These are phyloP conservation scores for Stachybotrys chartarum DNA, from an alignment of 2,329 filamentous ascomycete species.

Conservation along the genomic window DNA sequence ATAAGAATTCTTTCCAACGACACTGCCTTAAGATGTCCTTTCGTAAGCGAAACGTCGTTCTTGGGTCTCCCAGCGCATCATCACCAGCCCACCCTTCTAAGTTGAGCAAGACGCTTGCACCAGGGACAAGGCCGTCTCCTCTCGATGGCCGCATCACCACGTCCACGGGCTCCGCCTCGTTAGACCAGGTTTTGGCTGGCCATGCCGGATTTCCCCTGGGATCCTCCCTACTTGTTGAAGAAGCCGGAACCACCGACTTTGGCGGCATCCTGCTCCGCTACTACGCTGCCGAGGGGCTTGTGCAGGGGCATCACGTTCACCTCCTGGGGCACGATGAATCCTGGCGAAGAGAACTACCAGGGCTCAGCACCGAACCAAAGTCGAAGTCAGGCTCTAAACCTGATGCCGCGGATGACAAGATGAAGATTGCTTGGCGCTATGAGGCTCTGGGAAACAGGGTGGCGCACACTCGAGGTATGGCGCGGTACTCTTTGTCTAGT, in stretches of 20 bases:
- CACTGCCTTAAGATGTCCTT: slow-evolving; percentile 41
- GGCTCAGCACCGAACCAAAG: slow-evolving; percentile 41
- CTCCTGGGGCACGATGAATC: slow-evolving; percentile 71
- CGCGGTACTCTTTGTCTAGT: background rate
- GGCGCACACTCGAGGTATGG: slow-evolving; percentile 57
- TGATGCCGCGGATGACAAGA: slow-evolving; percentile 55
- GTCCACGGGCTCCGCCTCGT: slow-evolving; percentile 80
- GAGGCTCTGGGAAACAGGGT: slow-evolving; percentile 68
- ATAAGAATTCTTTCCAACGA: too few relatives aligned
- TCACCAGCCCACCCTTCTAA: slow-evolving; percentile 7
- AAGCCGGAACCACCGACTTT: slow-evolving; percentile 92
- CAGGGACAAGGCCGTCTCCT: slow-evolving; percentile 71
- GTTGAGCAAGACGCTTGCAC: slow-evolving; percentile 29
- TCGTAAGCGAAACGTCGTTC: slow-evolving; percentile 47
- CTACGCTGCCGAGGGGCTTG: slow-evolving; percentile 86
- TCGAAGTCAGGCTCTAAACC: slow-evolving; percentile 34
- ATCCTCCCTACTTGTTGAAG: slow-evolving; percentile 72
- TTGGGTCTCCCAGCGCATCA: slow-evolving; percentile 24
- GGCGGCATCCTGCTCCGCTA: slow-evolving; percentile 76
- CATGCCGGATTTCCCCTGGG: slow-evolving; percentile 82
- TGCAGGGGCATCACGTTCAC: slow-evolving; percentile 85
- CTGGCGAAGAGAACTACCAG: slow-evolving; percentile 82
- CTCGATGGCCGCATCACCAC: slow-evolving; percentile 82
- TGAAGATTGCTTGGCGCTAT: slow-evolving; percentile 99
- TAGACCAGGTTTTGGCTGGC: slow-evolving; percentile 79